A percentile compares a stretch with the other conserved stretches of the same genome.
phyloP scores from a whole-genome alignment of 2,329 filamentous ascomycete genomes.

The Sphaerulina populicola region DNA sequence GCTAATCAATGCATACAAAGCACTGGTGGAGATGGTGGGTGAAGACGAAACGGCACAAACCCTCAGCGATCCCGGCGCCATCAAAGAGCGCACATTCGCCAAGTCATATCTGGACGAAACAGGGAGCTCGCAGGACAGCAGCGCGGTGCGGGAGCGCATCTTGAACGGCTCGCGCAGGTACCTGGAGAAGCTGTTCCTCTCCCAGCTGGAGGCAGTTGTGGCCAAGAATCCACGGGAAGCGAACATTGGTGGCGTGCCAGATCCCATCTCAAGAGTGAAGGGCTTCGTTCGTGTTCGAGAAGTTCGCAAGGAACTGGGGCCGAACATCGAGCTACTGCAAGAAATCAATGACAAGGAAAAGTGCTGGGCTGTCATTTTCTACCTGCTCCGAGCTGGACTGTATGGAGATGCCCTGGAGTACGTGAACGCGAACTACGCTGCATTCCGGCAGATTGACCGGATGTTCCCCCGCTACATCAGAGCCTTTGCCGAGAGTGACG shows the following conservation, averaged over 20 bases:
- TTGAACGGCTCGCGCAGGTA: constrained; percentile 70
- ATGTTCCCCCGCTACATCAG: constrained; percentile 83
- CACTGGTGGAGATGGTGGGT: constrained; percentile 67
- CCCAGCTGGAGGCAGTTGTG: constrained; percentile 67
- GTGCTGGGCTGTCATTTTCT: constrained; percentile 92
- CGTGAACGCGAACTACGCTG: constrained; percentile 66
- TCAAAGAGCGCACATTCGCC: constrained; percentile 69
- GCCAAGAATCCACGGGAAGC: constrained; percentile 80
- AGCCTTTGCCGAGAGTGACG: constrained; percentile 67
- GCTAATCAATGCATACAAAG: constrained; percentile 72
- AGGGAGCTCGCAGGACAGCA: constrained; percentile 53
- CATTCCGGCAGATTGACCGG: constrained; percentile 83
- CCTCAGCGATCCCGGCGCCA: constrained; percentile 53
- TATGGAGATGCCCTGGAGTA: constrained; percentile 78
- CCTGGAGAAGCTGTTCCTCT: constrained; percentile 72
- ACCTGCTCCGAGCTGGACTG: constrained; percentile 76
- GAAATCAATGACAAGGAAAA: constrained; percentile 70
- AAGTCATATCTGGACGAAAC: constrained; percentile 68
- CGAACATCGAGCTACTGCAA: constrained; percentile 64
- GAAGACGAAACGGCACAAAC: constrained; percentile 58
- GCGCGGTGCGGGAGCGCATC: constrained; percentile 68
- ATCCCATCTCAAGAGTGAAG: constrained; percentile 80
- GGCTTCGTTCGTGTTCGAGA: constrained; percentile 80
- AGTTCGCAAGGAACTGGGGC: constrained; percentile 71
- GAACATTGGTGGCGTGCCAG: constrained; percentile 79